These are phyloP conservation scores for Lasiosphaeria hispida DNA, from an alignment of 495 filamentous ascomycete genomes.

Conservation along the genomic window DNA sequence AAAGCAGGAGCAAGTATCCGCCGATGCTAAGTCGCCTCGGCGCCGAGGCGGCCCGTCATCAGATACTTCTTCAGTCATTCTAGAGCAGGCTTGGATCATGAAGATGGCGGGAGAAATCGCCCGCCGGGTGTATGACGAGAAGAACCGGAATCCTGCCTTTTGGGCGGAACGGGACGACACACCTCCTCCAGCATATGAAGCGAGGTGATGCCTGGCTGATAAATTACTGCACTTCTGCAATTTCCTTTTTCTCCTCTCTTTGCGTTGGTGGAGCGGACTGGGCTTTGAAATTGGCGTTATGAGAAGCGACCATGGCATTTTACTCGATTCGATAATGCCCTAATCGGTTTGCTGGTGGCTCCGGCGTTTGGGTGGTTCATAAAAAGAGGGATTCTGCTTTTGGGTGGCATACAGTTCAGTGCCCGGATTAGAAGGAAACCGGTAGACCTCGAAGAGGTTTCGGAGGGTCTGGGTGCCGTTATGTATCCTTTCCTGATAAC, in stretches of 20 bases:
- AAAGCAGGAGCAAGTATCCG: conserved; percentile 9
- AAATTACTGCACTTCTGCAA: neutral
- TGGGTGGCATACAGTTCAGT: neutral
- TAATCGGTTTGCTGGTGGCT: conserved; percentile 19
- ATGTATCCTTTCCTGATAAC: neutral
- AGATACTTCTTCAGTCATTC: conserved; percentile 54
- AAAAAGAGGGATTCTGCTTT: conserved; percentile 13
- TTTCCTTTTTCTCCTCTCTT: neutral
- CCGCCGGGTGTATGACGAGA: conserved; percentile 71
- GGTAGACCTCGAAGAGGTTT: neutral
- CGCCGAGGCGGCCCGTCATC: conserved; percentile 21
- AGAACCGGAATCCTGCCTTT: conserved; percentile 46
- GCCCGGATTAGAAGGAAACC: conserved; percentile 1
- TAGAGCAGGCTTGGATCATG: conserved; percentile 85
- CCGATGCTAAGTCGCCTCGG: conserved; percentile 17
- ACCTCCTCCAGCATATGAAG: conserved; percentile 63
- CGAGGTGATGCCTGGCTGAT: conserved; percentile 20
- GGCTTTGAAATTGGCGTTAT: conserved; percentile 10
- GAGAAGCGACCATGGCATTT: conserved; percentile 16
- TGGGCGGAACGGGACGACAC: conserved; percentile 53
- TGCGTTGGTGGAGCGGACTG: conserved; percentile 10
- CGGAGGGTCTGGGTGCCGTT: neutral
- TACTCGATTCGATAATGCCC: conserved; percentile 19
- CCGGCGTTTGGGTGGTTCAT: conserved; percentile 10
- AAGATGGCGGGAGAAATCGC: conserved; percentile 91